phyloP scores from a whole-genome alignment of 345 rosid genomes.

The Camelina sativa region DNA sequence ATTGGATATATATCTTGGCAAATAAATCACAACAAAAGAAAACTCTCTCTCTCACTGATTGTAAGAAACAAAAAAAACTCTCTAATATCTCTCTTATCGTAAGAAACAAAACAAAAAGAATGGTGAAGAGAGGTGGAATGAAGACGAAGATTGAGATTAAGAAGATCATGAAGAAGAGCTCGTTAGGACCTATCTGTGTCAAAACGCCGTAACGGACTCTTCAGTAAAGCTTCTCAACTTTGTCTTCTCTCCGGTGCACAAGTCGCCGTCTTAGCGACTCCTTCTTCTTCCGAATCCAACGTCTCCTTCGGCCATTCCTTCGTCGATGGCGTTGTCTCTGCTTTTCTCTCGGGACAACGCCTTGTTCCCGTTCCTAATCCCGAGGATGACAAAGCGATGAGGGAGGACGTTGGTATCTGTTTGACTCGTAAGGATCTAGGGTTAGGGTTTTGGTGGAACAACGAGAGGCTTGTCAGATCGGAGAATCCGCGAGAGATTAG shows the following conservation, averaged over 20 bases:
- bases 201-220: background rate
- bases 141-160: background rate
- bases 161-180: background rate
- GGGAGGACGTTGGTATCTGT: constrained; percentile 2
- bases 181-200: background rate
- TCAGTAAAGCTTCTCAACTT: constrained; percentile 1
- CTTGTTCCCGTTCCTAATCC: background rate
- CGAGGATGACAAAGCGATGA: background rate
- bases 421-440: constrained; percentile 12
- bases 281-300: constrained; percentile 1
- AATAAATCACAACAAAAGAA: too few species aligned
- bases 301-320: constrained; percentile 15
- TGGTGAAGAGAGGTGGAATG: background rate
- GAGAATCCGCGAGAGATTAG: background rate
- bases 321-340: background rate
- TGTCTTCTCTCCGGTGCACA: constrained; percentile 13
- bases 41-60: too few species aligned
- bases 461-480: background rate
- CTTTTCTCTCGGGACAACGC: constrained; percentile 6
- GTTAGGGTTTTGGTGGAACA: constrained; percentile 19
- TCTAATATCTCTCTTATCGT: background rate
- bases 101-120: background rate
- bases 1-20: too few species aligned
- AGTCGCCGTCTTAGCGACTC: background rate
- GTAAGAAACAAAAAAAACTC: too few species aligned